Evolutionary conservation across 306 rosid genomes (phyloP).

Genomic region (Neltuma alba): DNA sequence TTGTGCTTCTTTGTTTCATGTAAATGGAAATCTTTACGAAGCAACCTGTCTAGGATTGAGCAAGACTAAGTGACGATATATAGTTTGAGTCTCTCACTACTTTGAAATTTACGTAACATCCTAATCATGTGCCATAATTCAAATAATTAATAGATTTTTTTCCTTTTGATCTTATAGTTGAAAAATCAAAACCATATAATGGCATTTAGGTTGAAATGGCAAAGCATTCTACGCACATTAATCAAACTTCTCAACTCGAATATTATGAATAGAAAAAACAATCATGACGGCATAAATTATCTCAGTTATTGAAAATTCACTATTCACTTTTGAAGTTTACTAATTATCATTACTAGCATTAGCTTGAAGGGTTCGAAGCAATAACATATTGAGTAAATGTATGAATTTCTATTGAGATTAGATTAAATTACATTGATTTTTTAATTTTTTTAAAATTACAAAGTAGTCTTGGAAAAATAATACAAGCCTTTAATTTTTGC

Average conservation of each 20-base stretch:
- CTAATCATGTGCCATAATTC: neutral
- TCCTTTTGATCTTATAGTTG: neutral
- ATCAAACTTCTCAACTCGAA: neutral
- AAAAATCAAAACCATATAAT: neutral
- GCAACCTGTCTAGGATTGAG: neutral
- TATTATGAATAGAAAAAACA: too few relatives aligned
- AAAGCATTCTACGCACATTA: neutral
- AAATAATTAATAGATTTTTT: neutral
- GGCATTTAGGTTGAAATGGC: neutral
- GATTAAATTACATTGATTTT: too few relatives aligned
- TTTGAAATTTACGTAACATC: neutral
- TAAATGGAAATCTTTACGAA: neutral
- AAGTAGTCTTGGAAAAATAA: too few relatives aligned
- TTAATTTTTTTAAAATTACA: too few relatives aligned
- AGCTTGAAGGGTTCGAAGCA: too few relatives aligned
- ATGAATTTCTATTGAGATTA: too few relatives aligned
- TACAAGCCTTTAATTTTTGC: too few relatives aligned
- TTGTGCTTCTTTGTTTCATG: neutral
- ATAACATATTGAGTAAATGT: too few relatives aligned
- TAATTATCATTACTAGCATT: too few relatives aligned
- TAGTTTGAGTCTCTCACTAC: neutral
- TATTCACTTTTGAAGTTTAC: too few relatives aligned
- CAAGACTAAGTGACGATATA: neutral
- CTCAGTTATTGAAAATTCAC: too few relatives aligned
- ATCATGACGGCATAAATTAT: too few relatives aligned